Evolutionary conservation across 768 basidiomycete genomes (phyloP).

Genomic region (Agaricus subrufescens): DNA sequence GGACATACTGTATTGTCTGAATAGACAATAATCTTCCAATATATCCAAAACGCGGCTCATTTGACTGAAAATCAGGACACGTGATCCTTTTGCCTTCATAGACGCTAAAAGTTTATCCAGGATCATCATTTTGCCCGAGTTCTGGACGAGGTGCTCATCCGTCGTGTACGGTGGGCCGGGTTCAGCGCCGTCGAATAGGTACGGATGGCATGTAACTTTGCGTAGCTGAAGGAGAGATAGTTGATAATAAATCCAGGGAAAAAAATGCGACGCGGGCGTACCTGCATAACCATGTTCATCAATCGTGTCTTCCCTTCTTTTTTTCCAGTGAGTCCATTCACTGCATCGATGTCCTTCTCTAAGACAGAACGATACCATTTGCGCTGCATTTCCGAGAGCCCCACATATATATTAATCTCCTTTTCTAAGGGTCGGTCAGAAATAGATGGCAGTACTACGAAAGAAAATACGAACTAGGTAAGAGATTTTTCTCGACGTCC

Average conservation of each 20-base stretch:
- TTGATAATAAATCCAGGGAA: not conserved
- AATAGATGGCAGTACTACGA: not conserved
- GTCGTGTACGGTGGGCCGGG: slow-evolving; percentile 98
- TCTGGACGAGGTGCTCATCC: slow-evolving; percentile 92
- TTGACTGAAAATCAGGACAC: slow-evolving; percentile 96
- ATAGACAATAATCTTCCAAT: slow-evolving; percentile 94
- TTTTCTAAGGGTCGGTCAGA: slow-evolving; percentile 54
- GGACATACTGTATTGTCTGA: slow-evolving; percentile 79
- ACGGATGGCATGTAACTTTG: slow-evolving; percentile 88
- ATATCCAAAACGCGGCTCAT: slow-evolving; percentile 99
- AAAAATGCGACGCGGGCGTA: slow-evolving; percentile 21
- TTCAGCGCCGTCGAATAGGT: slow-evolving; percentile 95
- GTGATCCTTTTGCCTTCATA: slow-evolving; percentile 91
- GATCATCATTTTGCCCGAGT: slow-evolving; percentile 96
- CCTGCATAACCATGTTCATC: slow-evolving; percentile 99
- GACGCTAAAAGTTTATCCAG: slow-evolving; percentile 86
- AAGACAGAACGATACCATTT: slow-evolving; percentile 97
- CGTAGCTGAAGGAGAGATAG: slow-evolving; percentile 42
- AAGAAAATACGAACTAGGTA: slow-evolving; percentile 60
- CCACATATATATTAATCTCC: slow-evolving; percentile 98
- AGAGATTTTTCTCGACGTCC: slow-evolving; percentile 92
- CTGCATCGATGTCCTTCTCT: slow-evolving; percentile 98
- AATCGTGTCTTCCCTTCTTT: slow-evolving; percentile 97
- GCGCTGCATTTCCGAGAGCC: slow-evolving; percentile 94
- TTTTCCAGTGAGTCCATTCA: slow-evolving; percentile 95